Percentiles rank a stretch among this genome's conserved stretches.
These are phyloP conservation scores for Priceomyces fermenticarens DNA, from an alignment of 805 yeast species.

Conservation along the genomic window DNA sequence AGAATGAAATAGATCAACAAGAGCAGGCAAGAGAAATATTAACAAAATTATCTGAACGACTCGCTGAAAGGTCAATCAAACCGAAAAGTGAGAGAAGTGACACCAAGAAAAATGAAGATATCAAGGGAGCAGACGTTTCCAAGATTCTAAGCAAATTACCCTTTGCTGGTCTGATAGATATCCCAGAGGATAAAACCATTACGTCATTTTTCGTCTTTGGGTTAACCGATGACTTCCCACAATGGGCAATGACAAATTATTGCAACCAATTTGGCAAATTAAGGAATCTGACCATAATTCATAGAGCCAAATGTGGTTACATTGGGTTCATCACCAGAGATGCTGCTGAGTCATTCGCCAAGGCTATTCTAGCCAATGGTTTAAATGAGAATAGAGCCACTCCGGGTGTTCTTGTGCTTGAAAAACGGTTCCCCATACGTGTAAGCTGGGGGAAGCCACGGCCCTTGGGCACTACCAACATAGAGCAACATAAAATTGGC, in stretches of 20 bases:
- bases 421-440: constrained; percentile 43
- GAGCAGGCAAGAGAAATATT: constrained; percentile 51
- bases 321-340: constrained; percentile 48
- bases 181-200: constrained; percentile 39
- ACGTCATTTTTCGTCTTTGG: constrained; percentile 75
- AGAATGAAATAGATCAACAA: constrained; percentile 9
- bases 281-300: constrained; percentile 49
- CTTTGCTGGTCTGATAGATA: constrained; percentile 52
- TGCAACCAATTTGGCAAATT: constrained; percentile 46
- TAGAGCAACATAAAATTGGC: constrained; percentile 48
- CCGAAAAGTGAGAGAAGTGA: background rate
- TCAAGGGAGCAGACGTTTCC: constrained; percentile 43
- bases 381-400: constrained; percentile 22
- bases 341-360: constrained; percentile 48
- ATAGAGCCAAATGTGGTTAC: constrained; percentile 62
- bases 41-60: constrained; percentile 40
- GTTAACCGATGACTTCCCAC: constrained; percentile 62
- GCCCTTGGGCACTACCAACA: constrained; percentile 38
- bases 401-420: constrained; percentile 32
- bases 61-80: constrained; percentile 10
- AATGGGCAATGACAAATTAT: constrained; percentile 52
- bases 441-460: constrained; percentile 54
- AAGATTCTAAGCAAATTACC: constrained; percentile 63
- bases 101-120: constrained; percentile 6
- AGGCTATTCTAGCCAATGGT: constrained; percentile 19